phyloP scores from a whole-genome alignment of 495 filamentous ascomycete species.

The Entonaema liquescens region DNA sequence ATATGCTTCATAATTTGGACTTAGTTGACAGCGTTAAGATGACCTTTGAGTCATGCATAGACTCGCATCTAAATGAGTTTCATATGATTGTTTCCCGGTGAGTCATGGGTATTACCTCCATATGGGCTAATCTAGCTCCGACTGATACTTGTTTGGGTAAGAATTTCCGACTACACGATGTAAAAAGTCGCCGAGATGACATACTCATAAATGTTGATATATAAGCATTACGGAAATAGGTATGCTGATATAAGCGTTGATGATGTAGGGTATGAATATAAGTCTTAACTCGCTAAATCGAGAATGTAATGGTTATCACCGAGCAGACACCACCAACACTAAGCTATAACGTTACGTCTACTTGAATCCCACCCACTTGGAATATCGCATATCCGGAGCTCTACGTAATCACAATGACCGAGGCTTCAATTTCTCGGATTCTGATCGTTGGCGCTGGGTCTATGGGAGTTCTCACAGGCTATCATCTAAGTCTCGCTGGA shows the following conservation, averaged over 20 bases:
- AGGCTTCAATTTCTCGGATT: background rate
- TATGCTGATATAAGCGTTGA: background rate
- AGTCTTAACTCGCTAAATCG: background rate
- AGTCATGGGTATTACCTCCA: background rate
- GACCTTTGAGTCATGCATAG: background rate
- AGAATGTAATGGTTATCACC: background rate
- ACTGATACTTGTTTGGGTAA: background rate
- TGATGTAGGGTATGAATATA: background rate
- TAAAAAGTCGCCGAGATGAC: background rate
- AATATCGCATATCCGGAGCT: background rate
- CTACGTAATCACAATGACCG: background rate
- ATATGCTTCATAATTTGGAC: background rate
- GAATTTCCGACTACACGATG: background rate
- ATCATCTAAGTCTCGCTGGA: constrained; percentile 19
- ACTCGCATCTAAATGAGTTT: background rate
- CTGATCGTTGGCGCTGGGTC: constrained; percentile 31
- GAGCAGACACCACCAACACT: background rate
- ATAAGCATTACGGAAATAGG: background rate
- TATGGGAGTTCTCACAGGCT: constrained; percentile 27
- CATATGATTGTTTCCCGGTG: background rate
- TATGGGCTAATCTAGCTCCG: background rate
- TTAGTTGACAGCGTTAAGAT: background rate
- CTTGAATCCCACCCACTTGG: background rate
- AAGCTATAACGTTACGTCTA: background rate
- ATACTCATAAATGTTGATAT: background rate